These are phyloP conservation scores for Gentiana macrophylla DNA, from an alignment of 257 asterid species.

Conservation along the genomic window DNA sequence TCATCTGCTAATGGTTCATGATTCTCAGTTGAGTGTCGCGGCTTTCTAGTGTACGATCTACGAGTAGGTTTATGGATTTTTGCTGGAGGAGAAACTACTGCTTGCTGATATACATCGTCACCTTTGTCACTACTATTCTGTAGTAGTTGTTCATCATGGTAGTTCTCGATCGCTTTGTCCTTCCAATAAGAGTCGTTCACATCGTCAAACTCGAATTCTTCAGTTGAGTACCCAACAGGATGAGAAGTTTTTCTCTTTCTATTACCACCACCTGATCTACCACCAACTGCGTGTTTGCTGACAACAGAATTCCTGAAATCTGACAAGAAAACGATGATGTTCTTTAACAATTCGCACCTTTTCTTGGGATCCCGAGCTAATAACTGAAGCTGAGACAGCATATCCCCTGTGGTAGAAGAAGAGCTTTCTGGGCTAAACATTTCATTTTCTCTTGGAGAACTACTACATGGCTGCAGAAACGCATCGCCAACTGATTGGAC, in stretches of 20 bases:
- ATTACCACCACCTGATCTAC: constrained; percentile 19
- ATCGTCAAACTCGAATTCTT: constrained; percentile 89
- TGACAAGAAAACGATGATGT: constrained; percentile 34
- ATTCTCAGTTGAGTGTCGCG: constrained; percentile 30
- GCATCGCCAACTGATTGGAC: constrained; percentile 28
- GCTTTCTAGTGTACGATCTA: constrained; percentile 45
- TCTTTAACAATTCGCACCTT: constrained; percentile 20
- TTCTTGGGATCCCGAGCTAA: constrained; percentile 54
- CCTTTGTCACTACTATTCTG: constrained; percentile 27
- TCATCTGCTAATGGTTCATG: constrained; percentile 23
- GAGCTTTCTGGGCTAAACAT: constrained; percentile 35
- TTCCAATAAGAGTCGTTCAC: constrained; percentile 84
- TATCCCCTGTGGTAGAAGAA: constrained; percentile 28
- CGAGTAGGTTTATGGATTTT: constrained; percentile 42
- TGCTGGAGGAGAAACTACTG: constrained; percentile 20
- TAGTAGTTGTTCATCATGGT: constrained; percentile 51
- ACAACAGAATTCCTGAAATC: constrained; percentile 59
- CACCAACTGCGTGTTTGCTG: constrained; percentile 15
- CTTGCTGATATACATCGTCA: constrained; percentile 24
- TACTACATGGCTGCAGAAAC: constrained; percentile 24
- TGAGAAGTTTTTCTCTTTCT: constrained; percentile 48
- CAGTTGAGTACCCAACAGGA: constrained; percentile 37
- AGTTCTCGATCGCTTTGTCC: constrained; percentile 71
- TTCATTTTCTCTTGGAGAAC: constrained; percentile 23
- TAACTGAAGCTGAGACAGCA: constrained; percentile 59